phyloP scores from a whole-genome alignment of 352 stramenopile genomes.

The Phytopythium boreale region DNA sequence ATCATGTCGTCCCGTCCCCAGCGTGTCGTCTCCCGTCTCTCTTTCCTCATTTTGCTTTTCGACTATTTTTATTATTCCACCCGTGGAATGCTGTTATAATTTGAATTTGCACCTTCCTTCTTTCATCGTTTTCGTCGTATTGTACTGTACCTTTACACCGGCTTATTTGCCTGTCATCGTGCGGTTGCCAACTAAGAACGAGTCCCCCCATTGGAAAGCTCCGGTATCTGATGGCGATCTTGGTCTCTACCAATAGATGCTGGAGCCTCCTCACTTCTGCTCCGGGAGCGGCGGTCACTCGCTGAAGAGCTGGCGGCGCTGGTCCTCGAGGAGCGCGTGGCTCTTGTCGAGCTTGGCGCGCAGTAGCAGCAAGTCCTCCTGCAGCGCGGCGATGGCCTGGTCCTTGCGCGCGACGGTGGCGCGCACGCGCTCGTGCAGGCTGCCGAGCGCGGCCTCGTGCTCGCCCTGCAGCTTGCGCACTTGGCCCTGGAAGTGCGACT shows the following conservation, averaged over 20 bases:
- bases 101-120: conserved; percentile 15
- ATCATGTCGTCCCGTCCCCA: not conserved
- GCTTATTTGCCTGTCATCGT: too few relatives aligned
- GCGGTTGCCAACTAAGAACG: too few relatives aligned
- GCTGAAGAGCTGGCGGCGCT: conserved; percentile 65
- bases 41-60: not conserved
- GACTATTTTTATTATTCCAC: conserved; percentile 67
- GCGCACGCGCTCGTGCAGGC: conserved; percentile 69
- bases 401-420: conserved; percentile 68
- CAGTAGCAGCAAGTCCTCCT: conserved; percentile 67
- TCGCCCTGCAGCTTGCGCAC: conserved; percentile 39
- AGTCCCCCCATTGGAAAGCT: too few relatives aligned
- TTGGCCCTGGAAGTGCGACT: conserved; percentile 39
- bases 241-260: too few relatives aligned
- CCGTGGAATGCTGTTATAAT: conserved; percentile 27
- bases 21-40: not conserved
- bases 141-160: too few relatives aligned
- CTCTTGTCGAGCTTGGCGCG: conserved; percentile 78
- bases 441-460: conserved; percentile 55
- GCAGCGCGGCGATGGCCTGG: conserved; percentile 52
- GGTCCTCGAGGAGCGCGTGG: conserved; percentile 68
- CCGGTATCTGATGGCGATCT: too few relatives aligned
- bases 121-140: conserved; percentile 2
- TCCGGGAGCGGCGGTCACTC: conserved; percentile 9
- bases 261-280: not conserved